phyloP scores from a whole-genome alignment of 2,329 filamentous ascomycete species.

The Trichoderma afroharzianum region DNA sequence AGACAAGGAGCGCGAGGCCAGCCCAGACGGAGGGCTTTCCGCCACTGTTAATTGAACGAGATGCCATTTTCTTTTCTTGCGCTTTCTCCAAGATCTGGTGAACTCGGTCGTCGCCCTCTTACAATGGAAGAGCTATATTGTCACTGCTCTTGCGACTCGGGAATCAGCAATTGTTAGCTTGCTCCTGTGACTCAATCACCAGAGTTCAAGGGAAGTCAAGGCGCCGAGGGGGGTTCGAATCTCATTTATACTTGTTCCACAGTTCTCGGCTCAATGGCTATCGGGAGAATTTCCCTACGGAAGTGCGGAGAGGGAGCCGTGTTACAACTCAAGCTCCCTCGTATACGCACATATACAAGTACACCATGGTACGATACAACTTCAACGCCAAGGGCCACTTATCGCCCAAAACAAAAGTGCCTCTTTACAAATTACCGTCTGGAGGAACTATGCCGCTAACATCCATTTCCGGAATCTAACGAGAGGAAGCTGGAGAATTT shows the following conservation, averaged over 20 bases:
- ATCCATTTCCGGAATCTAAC: not conserved
- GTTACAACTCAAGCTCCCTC: not conserved
- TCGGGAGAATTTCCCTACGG: not conserved
- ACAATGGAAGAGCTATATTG: not conserved
- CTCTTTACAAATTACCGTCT: not conserved
- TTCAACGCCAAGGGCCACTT: not conserved
- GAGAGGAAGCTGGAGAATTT: not conserved
- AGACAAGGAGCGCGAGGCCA: not conserved
- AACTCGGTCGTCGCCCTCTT: not conserved
- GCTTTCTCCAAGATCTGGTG: too few relatives aligned
- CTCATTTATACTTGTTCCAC: not conserved
- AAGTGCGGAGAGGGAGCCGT: not conserved
- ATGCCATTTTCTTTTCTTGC: constrained; percentile 1
- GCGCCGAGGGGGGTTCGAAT: not conserved
- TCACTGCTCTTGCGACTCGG: not conserved
- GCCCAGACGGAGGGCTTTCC: not conserved
- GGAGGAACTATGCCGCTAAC: too few relatives aligned
- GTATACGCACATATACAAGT: not conserved
- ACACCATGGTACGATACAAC: not conserved
- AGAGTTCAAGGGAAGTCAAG: not conserved
- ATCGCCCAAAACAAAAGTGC: not conserved
- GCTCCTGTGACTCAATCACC: not conserved
- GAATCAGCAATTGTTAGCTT: not conserved
- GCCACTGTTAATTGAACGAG: not conserved
- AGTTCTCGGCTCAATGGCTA: not conserved